Evolutionary conservation across 768 basidiomycete genomes (phyloP), one percentile per base, ranked within the genome.

Genomic region (Tylopilus felleus): DNA sequence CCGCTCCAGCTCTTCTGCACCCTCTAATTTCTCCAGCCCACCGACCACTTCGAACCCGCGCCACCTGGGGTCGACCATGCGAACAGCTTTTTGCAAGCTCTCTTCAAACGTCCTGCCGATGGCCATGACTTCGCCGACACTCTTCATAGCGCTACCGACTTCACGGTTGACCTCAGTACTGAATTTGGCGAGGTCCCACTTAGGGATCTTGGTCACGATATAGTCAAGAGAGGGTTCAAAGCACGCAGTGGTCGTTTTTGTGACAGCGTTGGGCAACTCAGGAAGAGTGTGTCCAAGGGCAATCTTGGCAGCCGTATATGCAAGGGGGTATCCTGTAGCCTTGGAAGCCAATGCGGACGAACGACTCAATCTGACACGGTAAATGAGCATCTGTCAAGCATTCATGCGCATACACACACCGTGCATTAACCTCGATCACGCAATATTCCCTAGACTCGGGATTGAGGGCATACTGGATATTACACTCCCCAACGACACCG

Each of bases 111-210:
- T 99, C 60, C 97, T 88, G 35, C 97, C 97, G 63, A 99, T 98
- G 61, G 96, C 96, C 97, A 99, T 99, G 67, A 99, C 96, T 72
- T 99, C 97, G 51, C 97, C 97, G 51, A 99, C 97, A 16, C 92
- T 94, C 74, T 99, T 99, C 97, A 99, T 98, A 17, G 96, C 84
- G 3, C 95, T 98, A 23, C 96, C 97, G 49, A 98, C 85, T 68
- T 93, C 86, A 58, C 96, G 87, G 68, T 96, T 86, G 54, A 98
- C 97, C 65, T 96, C 91, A 38, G 86, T 75, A 21, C 88, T 89
- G 79, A 99, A 98, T 73, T 99, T 99, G 60, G 95, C 94, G 52
- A 99, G 77, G 75, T 99, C 97, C 96, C 97, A 98, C 71, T 98
- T 98, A 57, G 97, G 97, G 59, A 99, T 98, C 75, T 99, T 99